Percentiles rank a stretch among this genome's conserved stretches.
Evolutionary conservation across 1,284 basidiomycete species (phyloP).

Genomic region (Leucoagaricus sp.): DNA sequence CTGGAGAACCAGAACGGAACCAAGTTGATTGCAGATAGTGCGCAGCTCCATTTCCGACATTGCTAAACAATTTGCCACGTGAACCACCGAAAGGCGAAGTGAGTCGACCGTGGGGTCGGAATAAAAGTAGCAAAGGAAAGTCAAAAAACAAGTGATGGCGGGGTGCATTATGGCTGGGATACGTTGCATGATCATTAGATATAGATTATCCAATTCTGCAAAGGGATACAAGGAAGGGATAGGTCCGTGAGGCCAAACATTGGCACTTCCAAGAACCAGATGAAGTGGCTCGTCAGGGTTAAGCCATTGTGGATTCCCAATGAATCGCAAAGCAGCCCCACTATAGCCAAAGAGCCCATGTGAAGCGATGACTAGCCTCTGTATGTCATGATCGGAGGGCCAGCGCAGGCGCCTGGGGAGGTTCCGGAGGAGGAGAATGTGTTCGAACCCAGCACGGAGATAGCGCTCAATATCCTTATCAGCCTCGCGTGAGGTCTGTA

Average conservation of each 20-base stretch:
- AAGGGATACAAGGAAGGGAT: background rate
- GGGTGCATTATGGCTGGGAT: background rate
- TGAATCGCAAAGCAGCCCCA: constrained; percentile 4
- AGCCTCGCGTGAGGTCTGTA: background rate
- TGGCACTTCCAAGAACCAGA: background rate
- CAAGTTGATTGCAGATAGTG: background rate
- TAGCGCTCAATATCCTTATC: constrained; percentile 11
- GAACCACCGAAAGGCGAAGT: background rate
- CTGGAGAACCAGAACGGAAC: background rate
- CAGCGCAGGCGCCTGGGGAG: background rate
- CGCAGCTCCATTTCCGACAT: background rate
- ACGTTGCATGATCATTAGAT: background rate
- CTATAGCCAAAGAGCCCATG: constrained; percentile 11
- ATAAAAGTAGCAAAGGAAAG: background rate
- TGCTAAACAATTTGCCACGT: background rate
- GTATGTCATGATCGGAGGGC: constrained; percentile 9
- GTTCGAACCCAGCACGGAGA: constrained; percentile 7
- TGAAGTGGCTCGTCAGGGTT: background rate
- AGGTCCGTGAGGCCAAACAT: too few relatives aligned
- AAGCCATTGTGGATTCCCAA: background rate
- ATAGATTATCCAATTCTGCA: background rate
- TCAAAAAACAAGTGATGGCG: background rate
- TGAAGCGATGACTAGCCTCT: background rate
- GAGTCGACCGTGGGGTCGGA: background rate
- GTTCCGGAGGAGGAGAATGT: background rate